Conservation (phyloP, 345 rosid species). For the Melaleuca quinquenervia region DNA sequence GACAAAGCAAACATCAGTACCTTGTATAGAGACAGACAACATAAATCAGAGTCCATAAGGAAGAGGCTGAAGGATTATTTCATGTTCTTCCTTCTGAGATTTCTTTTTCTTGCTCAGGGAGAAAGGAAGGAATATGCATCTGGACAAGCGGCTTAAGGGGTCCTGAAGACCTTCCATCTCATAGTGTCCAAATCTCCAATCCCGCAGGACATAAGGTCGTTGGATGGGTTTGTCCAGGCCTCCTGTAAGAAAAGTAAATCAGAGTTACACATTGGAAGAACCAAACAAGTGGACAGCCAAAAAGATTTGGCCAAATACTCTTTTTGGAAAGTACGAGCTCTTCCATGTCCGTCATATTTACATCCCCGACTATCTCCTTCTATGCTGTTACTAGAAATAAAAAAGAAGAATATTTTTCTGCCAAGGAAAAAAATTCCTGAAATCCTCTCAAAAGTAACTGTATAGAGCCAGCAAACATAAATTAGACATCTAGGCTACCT, state of each 20-base stretch:
- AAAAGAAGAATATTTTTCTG: background rate
- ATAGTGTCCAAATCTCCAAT: constrained; percentile 96
- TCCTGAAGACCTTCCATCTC: constrained; percentile 95
- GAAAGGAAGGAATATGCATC: constrained; percentile 40
- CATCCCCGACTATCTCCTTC: background rate
- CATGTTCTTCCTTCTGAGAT: constrained; percentile 18
- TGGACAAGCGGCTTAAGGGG: constrained; percentile 54
- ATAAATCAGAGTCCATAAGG: background rate
- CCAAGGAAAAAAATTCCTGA: background rate
- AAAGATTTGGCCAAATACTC: background rate
- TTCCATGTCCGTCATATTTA: background rate
- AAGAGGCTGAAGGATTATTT: constrained; percentile 36
- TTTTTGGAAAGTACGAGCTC: background rate
- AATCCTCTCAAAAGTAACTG: background rate
- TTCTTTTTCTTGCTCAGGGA: constrained; percentile 29
- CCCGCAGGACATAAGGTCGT: constrained; percentile 45
- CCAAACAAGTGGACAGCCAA: background rate
- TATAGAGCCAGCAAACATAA: background rate
- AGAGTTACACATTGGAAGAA: background rate
- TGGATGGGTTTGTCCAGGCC: constrained; percentile 73
- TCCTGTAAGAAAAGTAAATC: constrained; percentile 24
- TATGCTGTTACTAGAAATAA: background rate
- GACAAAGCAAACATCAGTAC: background rate
- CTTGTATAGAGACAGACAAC: background rate
- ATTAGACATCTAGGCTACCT: background rate